Base-by-base conservation (phyloP, 805 yeast species). In the Barnettozyma populi region DNA sequence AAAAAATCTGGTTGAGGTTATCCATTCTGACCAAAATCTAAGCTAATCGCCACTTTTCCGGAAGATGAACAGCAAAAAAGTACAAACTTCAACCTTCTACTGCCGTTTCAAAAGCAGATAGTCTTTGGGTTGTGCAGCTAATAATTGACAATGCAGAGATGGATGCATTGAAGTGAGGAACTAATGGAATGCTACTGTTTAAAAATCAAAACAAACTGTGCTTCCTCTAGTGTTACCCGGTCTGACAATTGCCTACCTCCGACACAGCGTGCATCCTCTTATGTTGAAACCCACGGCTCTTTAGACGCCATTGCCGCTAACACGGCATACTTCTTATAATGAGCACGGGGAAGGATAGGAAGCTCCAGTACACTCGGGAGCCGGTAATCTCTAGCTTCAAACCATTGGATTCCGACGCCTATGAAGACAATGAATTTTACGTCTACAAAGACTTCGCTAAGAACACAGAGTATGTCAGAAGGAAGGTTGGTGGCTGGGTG, bases 1-100 rank as follows among this genome's bases (percentile, higher is more conserved):
- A 82, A 63, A 83, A 85, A 31, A 85, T 73, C 54, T 73, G 74
- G 35, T 59, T 54, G 57, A 52, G 53, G 7, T 20, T 46, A 16
- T 41, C 44, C 48, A 45, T 45, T 39, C 13, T 11, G 32, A 16
- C 16, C 32, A 29, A 29, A 7, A 11, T 29, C 29, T 9, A 25
- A 25, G 29, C 29, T 14, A 14, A 11, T 29, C n/a, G 7, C 32
- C n/a, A 29, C 32, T 29, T 29, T 29, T 29, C 16, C 32, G 7
- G 7, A 29, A 29, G 32, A 29, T 11, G 32, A 29, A 29, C 32
- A 29, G n/a, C 32, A 29, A 14, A 11, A n/a, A 29, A 7, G 13
- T 4, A 14, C 32, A 29, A 29, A 29, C 32, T 29, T 29, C n/a
- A 29, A 29, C 32, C 2, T 14, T 13, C n/a, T 14, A 3, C 16